phyloP scores from a whole-genome alignment of 164 flowering plant genomes.

The Piper longum region DNA sequence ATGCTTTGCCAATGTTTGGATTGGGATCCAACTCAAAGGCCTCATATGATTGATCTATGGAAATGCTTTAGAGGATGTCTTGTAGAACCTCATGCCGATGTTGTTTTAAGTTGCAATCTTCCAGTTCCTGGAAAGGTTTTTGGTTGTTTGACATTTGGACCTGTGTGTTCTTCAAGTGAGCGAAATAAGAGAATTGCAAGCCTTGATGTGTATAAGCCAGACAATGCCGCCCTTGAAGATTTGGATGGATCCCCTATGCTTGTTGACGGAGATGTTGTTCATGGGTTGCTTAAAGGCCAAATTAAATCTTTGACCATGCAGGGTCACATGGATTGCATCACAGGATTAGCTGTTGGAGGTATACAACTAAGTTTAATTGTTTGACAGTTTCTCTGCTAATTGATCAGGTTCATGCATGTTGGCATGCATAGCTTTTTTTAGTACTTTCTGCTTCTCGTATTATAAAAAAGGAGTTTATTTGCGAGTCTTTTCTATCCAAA shows the following conservation, averaged over 20 bases:
- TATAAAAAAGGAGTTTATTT: background rate
- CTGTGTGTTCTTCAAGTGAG: constrained; percentile 19
- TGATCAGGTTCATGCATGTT: background rate
- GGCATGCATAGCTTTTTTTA: background rate
- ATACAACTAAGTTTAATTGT: constrained; percentile 1
- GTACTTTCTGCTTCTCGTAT: background rate
- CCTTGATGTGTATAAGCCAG: constrained; percentile 8
- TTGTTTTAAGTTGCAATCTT: constrained; percentile 8
- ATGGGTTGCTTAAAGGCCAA: constrained; percentile 25
- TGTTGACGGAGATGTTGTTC: constrained; percentile 20
- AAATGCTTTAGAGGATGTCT: constrained; percentile 41
- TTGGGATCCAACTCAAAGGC: constrained; percentile 40
- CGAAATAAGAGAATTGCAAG: constrained; percentile 8
- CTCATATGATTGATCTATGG: constrained; percentile 45
- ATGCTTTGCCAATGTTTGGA: constrained; percentile 41
- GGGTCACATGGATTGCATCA: constrained; percentile 71
- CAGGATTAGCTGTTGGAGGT: constrained; percentile 86
- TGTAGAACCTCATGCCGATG: constrained; percentile 23
- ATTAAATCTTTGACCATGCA: constrained; percentile 33
- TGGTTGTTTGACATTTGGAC: constrained; percentile 32
- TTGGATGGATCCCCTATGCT: constrained; percentile 5
- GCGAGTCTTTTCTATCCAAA: background rate
- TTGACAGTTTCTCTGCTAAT: background rate
- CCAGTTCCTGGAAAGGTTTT: constrained; percentile 5
- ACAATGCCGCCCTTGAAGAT: constrained; percentile 1